phyloP scores from a whole-genome alignment of 768 basidiomycete genomes.

The Kwoniella pini region DNA sequence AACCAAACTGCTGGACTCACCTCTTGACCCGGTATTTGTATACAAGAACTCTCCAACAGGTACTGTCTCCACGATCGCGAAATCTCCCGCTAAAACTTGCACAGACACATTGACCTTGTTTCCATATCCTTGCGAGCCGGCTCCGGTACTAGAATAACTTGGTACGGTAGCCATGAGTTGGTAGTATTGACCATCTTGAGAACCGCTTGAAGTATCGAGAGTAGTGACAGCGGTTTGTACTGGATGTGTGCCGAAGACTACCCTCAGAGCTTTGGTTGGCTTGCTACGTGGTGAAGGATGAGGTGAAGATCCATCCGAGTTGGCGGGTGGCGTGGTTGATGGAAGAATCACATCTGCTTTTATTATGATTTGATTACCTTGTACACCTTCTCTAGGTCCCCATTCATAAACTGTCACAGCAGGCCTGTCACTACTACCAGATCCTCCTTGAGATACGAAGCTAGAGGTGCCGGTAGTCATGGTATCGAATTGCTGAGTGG shows the following conservation, averaged over 20 bases:
- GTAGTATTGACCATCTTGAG: conserved; percentile 58
- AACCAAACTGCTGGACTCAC: conserved; percentile 16
- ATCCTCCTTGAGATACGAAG: background rate
- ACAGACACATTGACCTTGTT: conserved; percentile 37
- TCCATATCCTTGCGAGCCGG: conserved; percentile 37
- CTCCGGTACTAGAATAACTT: conserved; percentile 57
- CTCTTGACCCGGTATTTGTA: conserved; percentile 10
- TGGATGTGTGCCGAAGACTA: conserved; percentile 71
- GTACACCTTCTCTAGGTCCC: conserved; percentile 66
- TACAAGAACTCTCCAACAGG: conserved; percentile 39
- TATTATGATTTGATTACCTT: conserved; percentile 67
- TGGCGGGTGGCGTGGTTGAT: conserved; percentile 61
- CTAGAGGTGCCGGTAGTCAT: conserved; percentile 3
- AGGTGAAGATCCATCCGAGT: conserved; percentile 67
- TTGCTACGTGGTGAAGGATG: conserved; percentile 52
- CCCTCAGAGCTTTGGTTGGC: conserved; percentile 65
- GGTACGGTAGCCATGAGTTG: conserved; percentile 32
- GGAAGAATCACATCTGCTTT: conserved; percentile 63
- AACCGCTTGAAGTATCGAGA: conserved; percentile 66
- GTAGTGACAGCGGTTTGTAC: conserved; percentile 65
- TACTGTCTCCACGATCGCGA: conserved; percentile 37
- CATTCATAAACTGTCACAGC: conserved; percentile 62
- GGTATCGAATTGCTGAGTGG: conserved; percentile 7
- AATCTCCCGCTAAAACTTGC: conserved; percentile 36
- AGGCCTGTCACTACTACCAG: conserved; percentile 2